Evolutionary conservation across 2,329 filamentous ascomycete genomes (phyloP).

Genomic region (Paraphoma sp.): DNA sequence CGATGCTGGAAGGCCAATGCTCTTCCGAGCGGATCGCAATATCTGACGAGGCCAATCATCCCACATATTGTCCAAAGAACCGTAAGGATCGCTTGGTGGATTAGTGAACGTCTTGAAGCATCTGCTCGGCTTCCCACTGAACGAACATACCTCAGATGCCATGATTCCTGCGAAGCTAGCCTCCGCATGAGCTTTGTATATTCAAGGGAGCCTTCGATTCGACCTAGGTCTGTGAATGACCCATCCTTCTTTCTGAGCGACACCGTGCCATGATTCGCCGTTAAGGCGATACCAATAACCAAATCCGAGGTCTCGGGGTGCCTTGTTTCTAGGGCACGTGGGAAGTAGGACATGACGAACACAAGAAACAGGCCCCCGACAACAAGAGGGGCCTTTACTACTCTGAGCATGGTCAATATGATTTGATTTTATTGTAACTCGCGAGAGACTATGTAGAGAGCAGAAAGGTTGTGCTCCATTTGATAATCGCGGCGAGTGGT

Average conservation of each 20-base stretch:
- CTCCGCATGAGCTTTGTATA: neutral
- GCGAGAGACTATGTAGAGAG: too few species aligned
- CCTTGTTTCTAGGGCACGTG: too few species aligned
- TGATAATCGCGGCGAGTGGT: too few species aligned
- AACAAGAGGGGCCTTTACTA: too few species aligned
- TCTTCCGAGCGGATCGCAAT: slow-evolving; percentile 2
- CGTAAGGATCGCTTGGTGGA: slow-evolving; percentile 1
- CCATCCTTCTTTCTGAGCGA: neutral
- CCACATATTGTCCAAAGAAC: slow-evolving; percentile 10
- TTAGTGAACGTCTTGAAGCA: too few species aligned
- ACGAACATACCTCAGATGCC: neutral
- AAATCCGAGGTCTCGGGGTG: too few species aligned
- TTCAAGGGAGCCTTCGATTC: neutral
- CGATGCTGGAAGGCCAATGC: slow-evolving; percentile 7
- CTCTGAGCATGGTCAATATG: too few species aligned
- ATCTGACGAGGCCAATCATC: slow-evolving; percentile 10
- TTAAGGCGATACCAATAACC: neutral
- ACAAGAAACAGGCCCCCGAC: too few species aligned
- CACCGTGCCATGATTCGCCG: neutral
- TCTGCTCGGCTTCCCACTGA: neutral
- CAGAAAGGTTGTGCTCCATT: too few species aligned
- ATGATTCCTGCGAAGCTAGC: neutral
- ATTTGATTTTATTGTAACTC: too few species aligned
- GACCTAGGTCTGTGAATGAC: neutral
- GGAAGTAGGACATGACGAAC: too few species aligned